Percentiles rank a stretch among this genome's conserved stretches.
phyloP scores from a whole-genome alignment of 2,329 filamentous ascomycete genomes.

The Cercospora sp. region DNA sequence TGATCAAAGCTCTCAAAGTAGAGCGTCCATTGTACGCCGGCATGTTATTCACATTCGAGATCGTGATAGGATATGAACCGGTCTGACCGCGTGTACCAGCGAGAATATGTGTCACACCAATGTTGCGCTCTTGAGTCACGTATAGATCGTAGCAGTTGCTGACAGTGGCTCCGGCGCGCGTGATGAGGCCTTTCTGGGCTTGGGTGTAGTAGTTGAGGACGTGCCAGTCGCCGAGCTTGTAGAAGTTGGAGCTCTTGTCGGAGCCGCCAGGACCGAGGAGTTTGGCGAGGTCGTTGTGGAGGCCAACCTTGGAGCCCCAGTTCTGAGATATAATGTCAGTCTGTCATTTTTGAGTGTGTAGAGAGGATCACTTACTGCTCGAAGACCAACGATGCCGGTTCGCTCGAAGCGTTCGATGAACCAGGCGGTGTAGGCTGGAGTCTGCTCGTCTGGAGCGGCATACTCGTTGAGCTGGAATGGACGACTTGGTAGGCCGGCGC shows the following conservation, averaged over 20 bases:
- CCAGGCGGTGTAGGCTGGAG: background rate
- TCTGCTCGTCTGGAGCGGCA: background rate
- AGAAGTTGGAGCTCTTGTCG: background rate
- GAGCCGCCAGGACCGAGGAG: background rate
- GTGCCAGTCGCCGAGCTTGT: conserved; percentile 3
- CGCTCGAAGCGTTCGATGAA: background rate
- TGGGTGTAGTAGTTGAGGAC: conserved; percentile 1
- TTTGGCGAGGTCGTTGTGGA: conserved; percentile 5
- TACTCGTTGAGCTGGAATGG: conserved; percentile 1
- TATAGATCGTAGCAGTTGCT: conserved; percentile 3
- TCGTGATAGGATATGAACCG: background rate
- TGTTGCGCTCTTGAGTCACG: background rate
- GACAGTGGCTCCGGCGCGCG: background rate
- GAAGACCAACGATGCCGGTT: background rate
- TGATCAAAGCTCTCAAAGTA: background rate
- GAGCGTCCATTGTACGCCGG: background rate
- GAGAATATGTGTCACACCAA: background rate
- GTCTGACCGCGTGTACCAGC: background rate
- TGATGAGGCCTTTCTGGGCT: background rate
- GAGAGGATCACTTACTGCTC: background rate
- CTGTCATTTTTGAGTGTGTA: background rate
- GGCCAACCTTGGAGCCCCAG: background rate
- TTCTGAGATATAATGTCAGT: background rate
- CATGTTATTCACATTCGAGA: background rate
- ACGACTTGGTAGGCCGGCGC: background rate